These are phyloP conservation scores for Zygosaccharomyces bisporus DNA, from an alignment of 805 yeast genomes.

Conservation along the genomic window DNA sequence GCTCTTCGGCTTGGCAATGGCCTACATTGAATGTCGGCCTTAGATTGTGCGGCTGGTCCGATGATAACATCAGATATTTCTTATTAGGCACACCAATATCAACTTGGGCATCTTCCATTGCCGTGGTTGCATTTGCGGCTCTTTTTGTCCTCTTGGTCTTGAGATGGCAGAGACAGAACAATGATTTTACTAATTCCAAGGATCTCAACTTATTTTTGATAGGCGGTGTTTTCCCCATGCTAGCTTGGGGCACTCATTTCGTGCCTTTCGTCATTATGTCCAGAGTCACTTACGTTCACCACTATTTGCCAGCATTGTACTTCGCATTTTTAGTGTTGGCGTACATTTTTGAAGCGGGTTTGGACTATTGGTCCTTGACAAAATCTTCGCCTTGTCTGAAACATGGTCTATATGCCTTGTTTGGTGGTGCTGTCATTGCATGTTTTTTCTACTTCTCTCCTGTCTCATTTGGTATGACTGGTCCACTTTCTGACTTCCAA, in stretches of 20 bases:
- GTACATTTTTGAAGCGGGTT: constrained; percentile 48
- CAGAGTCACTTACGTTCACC: constrained; percentile 83
- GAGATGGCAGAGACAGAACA: constrained; percentile 81
- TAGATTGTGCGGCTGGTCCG: constrained; percentile 75
- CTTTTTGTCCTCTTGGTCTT: constrained; percentile 46
- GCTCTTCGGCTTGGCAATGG: constrained; percentile 87
- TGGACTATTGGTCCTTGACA: constrained; percentile 32
- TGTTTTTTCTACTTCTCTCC: constrained; percentile 60
- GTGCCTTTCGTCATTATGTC: constrained; percentile 77
- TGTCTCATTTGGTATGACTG: constrained; percentile 64
- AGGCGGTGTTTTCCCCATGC: constrained; percentile 74
- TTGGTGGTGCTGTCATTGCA: constrained; percentile 45
- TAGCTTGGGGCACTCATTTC: constrained; percentile 78
- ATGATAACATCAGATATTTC: constrained; percentile 59
- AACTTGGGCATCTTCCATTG: constrained; percentile 69
- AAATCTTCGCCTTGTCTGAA: constrained; percentile 28
- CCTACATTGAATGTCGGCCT: constrained; percentile 73
- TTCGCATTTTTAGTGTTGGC: constrained; percentile 61
- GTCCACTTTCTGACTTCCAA: constrained; percentile 39
- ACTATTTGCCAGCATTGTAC: constrained; percentile 78
- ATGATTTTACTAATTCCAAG: constrained; percentile 50
- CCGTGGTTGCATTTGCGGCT: constrained; percentile 53
- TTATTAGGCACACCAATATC: constrained; percentile 74
- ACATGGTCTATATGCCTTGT: constrained; percentile 37
- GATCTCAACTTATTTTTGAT: constrained; percentile 53